phyloP scores from a whole-genome alignment of 805 yeast genomes.

The Metschnikowia continentalis region DNA sequence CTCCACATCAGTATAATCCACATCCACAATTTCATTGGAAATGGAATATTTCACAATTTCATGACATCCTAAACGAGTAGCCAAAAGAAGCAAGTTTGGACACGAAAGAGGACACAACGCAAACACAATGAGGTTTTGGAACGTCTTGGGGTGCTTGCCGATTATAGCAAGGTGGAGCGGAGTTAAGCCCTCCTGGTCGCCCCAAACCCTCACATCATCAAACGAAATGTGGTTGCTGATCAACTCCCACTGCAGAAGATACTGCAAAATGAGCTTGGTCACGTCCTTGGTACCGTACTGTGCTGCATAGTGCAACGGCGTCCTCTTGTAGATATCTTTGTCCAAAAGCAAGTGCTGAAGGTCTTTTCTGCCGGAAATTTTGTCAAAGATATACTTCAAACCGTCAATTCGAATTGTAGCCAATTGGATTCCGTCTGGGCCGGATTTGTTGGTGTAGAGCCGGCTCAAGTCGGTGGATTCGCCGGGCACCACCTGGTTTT shows the following conservation, averaged over 20 bases:
- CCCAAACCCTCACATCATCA: constrained; percentile 60
- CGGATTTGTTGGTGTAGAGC: constrained; percentile 24
- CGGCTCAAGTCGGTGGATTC: constrained; percentile 26
- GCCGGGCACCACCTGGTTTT: constrained; percentile 42
- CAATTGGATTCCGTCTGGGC: constrained; percentile 58
- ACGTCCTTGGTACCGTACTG: constrained; percentile 76
- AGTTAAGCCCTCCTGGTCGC: constrained; percentile 72
- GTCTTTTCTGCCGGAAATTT: constrained; percentile 28
- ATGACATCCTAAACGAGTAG: constrained; percentile 61
- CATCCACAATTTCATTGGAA: constrained; percentile 53
- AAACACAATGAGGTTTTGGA: constrained; percentile 51
- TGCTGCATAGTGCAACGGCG: constrained; percentile 87
- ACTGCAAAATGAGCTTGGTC: constrained; percentile 52
- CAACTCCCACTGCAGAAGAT: constrained; percentile 56
- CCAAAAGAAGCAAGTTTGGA: constrained; percentile 59
- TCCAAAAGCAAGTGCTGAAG: constrained; percentile 43
- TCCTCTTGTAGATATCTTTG: constrained; percentile 70
- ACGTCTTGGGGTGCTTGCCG: constrained; percentile 78
- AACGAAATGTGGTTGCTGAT: constrained; percentile 46
- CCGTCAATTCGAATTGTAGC: constrained; percentile 48
- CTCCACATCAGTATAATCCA: constrained; percentile 58
- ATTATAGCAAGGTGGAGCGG: constrained; percentile 81
- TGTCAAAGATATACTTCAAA: constrained; percentile 53
- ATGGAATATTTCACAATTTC: constrained; percentile 53
- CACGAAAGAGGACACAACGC: constrained; percentile 40